Base-by-base conservation (phyloP, 2,329 filamentous ascomycete genomes). In the Trichophyton benhamiae region DNA sequence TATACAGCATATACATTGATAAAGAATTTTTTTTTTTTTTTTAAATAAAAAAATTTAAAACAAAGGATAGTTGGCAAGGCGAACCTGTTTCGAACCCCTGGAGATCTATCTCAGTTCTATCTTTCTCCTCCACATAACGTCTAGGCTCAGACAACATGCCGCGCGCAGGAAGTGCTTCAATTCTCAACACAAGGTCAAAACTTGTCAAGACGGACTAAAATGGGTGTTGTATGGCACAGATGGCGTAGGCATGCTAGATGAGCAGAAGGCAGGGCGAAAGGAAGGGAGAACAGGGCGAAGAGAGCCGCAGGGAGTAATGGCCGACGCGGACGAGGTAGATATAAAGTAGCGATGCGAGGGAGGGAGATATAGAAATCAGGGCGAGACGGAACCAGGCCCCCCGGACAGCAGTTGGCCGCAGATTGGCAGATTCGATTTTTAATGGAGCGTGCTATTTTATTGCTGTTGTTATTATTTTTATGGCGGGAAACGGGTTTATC, bases 361-460 rank as follows among this genome's bases (percentile, higher is more conserved):
- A 52, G 52, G n/a, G 52, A 20, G 52, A 55, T 55, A 55, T 55
- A 55, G 52, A 55, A 33, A 38, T 36, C 52, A 55, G 30, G 52
- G 52, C 52, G 52, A 33, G 52, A 36, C 52, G 52, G 27, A 27
- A 25, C 52, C 15, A 27, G 27, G 22, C 52, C 30, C 52, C 52
- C 52, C 52, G 30, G 30, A 9, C 52, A 20, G 20, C 7, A 36
- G 52, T 55, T 30, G 52, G 33, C 52, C 33, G 52, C 52, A 36
- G 52, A 55, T 55, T 55, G 52, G 52, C 52, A 55, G 52, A 38
- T 55, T 55, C 4, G 27, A 36, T 55, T 33, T 44, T 33, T 55
- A 55, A 53, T 55, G 27, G 52, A 36, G 52, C 27, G 30, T 36
- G 27, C 30, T 55, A 55, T 52, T 38, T 7, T 52, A 52, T 52